Conservation (phyloP, 176 grass and related monocot species). For the Thalia dealbata region DNA sequence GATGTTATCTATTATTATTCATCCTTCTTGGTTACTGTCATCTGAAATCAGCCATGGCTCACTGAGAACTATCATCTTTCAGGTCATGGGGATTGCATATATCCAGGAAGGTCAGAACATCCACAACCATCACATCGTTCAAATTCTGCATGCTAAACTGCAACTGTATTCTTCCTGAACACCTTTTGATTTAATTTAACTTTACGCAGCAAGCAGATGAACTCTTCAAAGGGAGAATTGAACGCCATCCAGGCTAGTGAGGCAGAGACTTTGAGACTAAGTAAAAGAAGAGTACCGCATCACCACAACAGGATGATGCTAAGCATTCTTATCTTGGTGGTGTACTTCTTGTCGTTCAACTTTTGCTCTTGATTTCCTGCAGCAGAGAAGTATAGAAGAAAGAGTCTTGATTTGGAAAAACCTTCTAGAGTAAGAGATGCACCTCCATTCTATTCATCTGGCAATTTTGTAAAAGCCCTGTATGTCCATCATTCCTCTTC, state of each 20-base stretch:
- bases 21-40: no score
- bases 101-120: slow-evolving; percentile 6
- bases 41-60: no score
- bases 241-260: background rate
- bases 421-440: no score
- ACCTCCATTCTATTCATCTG: no score
- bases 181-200: no score
- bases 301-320: background rate
- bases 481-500: no score
- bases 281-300: background rate
- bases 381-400: background rate
- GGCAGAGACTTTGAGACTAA: no score
- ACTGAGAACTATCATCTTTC: background rate
- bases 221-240: background rate
- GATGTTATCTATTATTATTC: background rate
- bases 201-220: slow-evolving; percentile 1
- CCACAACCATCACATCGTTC: background rate
- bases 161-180: no score
- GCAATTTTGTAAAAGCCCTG: no score
- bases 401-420: no score
- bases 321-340: background rate
- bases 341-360: background rate
- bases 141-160: no score
- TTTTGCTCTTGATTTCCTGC: background rate
- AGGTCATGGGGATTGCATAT: slow-evolving; percentile 11